These are phyloP conservation scores for Lasiosphaeris hirsuta DNA, from an alignment of 495 filamentous ascomycete species.

Conservation along the genomic window DNA sequence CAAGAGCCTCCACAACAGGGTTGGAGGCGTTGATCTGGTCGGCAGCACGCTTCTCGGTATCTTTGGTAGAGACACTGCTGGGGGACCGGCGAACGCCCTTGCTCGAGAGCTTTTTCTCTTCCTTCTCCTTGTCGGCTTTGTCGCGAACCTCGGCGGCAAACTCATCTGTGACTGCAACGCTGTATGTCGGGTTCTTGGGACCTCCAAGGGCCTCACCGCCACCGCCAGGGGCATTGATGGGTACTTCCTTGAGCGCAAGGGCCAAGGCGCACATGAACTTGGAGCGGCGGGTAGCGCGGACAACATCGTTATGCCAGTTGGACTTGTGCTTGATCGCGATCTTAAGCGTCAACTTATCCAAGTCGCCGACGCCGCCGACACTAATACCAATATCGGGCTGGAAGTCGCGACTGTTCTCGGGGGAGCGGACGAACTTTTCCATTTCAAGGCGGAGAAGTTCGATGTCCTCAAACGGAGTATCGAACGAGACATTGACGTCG, in stretches of 20 bases:
- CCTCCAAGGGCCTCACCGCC: constrained; percentile 65
- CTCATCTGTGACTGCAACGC: constrained; percentile 65
- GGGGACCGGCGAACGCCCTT: constrained; percentile 9
- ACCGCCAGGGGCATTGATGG: constrained; percentile 78
- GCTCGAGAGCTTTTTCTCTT: constrained; percentile 58
- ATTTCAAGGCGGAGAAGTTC: constrained; percentile 78
- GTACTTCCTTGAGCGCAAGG: constrained; percentile 77
- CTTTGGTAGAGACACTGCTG: constrained; percentile 16
- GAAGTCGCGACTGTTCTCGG: constrained; percentile 90
- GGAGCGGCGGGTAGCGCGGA: constrained; percentile 78
- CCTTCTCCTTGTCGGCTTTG: constrained; percentile 58
- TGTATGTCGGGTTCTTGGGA: constrained; percentile 66
- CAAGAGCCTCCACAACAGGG: constrained; percentile 33
- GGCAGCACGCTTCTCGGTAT: constrained; percentile 34
- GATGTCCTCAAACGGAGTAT: constrained; percentile 83
- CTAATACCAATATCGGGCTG: constrained; percentile 77
- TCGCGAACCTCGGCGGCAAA: constrained; percentile 58
- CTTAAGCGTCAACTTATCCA: constrained; percentile 82
- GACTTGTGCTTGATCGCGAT: constrained; percentile 88
- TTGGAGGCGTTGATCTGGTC: constrained; percentile 37
- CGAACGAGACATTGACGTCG: constrained; percentile 73
- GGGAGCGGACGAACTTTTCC: constrained; percentile 74
- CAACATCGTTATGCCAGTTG: constrained; percentile 91
- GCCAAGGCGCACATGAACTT: constrained; percentile 97
- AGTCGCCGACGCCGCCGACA: constrained; percentile 73